Base-by-base conservation (phyloP, 23 red algal genomes). In the Porphyridium purpureum region DNA sequence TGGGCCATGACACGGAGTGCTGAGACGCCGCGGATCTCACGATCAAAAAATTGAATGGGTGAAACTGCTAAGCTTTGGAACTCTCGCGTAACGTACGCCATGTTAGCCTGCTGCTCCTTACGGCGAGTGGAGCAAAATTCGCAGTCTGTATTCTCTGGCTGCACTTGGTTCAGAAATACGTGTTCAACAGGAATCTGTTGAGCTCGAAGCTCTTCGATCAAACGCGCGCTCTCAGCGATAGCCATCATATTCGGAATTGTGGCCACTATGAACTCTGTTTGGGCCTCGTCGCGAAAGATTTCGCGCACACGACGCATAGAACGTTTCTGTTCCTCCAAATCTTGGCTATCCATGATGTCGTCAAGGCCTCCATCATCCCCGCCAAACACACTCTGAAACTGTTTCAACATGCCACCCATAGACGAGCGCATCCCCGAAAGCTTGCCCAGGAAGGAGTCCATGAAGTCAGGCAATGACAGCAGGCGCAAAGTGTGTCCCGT, bases 201-300 rank as follows among this genome's bases (percentile, higher is more conserved):
- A 34, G 67, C 65, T 7, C 24, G 8, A 9, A 94, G 51, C 47
- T 94, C 86, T 14, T 82, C 32, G 40, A 83, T 65, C 60, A 94
- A 63, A 49, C 86, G 59, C 19, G 61, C 24, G 25, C 76, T 83
- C 68, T 94, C 86, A 2, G 86, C 42, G 28, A 94, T 82, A 52
- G 72, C 74, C 86, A 94, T 94, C 86, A 94, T 94, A 72, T 73
- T 94, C 29, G 86, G 86, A 54, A 94, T 94, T 21, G 86, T 94
- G 4, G 86, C 64, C 47, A 94, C 86, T 50, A 94, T 78, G 58
- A 94, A 94, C 49, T 94, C 86, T 11, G 86, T 94, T 58, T 83
- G 86, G 24, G 50, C n/a, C 29, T 80, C 52, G 54, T 94, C 86
- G 22, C 70, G 68, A 31, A 94, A 82, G 27, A 94, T 52, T 21